Evolutionary conservation across 108 stramenopile species (phyloP).

Genomic region (Mayamaea pseudoterrestris): DNA sequence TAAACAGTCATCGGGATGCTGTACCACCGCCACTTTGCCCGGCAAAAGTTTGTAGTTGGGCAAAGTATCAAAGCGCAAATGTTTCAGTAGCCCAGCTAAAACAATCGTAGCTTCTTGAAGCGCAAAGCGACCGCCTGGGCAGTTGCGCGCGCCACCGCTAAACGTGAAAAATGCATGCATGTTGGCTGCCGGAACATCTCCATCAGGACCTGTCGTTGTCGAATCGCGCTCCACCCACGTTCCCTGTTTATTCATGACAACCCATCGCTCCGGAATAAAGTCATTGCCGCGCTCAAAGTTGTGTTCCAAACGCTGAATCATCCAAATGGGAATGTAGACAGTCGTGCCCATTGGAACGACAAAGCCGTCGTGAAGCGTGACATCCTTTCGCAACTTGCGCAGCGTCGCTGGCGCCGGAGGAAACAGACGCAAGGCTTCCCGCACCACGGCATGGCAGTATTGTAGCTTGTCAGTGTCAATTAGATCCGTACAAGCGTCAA

Average conservation of each 20-base stretch:
- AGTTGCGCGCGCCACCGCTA: constrained; percentile 40
- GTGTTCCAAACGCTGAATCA: constrained; percentile 38
- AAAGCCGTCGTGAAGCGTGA: constrained; percentile 23
- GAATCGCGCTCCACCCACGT: not conserved
- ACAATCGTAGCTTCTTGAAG: constrained; percentile 50
- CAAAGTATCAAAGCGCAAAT: too few species aligned
- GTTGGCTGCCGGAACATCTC: constrained; percentile 1
- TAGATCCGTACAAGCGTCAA: too few species aligned
- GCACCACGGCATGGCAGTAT: constrained; percentile 45
- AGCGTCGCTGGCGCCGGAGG: constrained; percentile 37
- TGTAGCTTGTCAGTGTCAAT: constrained; percentile 45
- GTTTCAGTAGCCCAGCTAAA: constrained; percentile 32
- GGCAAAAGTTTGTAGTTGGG: too few species aligned
- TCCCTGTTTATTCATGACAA: constrained; percentile 14
- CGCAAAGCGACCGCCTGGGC: constrained; percentile 54
- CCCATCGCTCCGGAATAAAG: constrained; percentile 57
- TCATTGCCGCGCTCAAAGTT: constrained; percentile 49
- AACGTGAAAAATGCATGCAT: constrained; percentile 48
- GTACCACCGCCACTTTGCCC: too few species aligned
- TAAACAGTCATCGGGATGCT: too few species aligned
- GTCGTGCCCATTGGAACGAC: constrained; percentile 30
- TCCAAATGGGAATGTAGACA: constrained; percentile 26
- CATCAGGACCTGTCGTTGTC: too few species aligned
- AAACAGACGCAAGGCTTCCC: constrained; percentile 51
- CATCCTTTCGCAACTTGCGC: constrained; percentile 11